Evolutionary conservation across 2,329 filamentous ascomycete species (phyloP).

Genomic region (Sporothrix globosa): DNA sequence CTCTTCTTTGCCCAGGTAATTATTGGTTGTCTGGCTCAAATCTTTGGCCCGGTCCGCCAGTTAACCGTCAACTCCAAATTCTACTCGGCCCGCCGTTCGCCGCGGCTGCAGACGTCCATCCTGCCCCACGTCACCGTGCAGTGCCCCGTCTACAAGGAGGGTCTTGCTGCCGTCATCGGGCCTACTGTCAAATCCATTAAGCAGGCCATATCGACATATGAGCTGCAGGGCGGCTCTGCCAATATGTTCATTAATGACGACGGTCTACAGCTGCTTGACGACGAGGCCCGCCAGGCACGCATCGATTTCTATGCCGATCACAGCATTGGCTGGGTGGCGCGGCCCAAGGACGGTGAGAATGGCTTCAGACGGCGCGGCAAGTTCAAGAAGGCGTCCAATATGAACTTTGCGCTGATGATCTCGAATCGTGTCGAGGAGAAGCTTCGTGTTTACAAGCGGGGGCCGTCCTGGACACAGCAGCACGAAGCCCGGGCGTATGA

Average conservation of each 20-base stretch:
- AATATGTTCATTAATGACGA: slow-evolving; percentile 80
- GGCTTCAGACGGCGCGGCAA: slow-evolving; percentile 67
- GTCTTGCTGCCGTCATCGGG: slow-evolving; percentile 71
- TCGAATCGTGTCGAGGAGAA: slow-evolving; percentile 73
- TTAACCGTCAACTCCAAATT: slow-evolving; percentile 77
- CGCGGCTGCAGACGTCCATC: slow-evolving; percentile 58
- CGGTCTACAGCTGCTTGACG: slow-evolving; percentile 68
- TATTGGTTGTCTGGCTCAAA: slow-evolving; percentile 73
- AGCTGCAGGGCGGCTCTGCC: slow-evolving; percentile 75
- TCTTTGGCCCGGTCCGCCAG: slow-evolving; percentile 74
- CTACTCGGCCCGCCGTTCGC: slow-evolving; percentile 73
- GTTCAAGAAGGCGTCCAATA: slow-evolving; percentile 73
- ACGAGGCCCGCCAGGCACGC: slow-evolving; percentile 63
- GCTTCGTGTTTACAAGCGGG: slow-evolving; percentile 60
- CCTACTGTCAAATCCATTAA: slow-evolving; percentile 79
- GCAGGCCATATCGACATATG: slow-evolving; percentile 75
- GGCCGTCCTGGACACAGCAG: slow-evolving; percentile 66
- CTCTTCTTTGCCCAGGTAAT: slow-evolving; percentile 82
- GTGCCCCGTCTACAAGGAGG: slow-evolving; percentile 87
- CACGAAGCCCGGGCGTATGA: slow-evolving; percentile 71
- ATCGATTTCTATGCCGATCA: slow-evolving; percentile 71
- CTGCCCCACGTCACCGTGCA: slow-evolving; percentile 81
- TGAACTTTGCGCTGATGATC: slow-evolving; percentile 71
- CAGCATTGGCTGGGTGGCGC: slow-evolving; percentile 70
- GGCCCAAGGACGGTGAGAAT: slow-evolving; percentile 65